Evolutionary conservation across 2,329 filamentous ascomycete species (phyloP), one percentile per base, ranked within the genome.

Genomic region (Coniochaeta sp.): DNA sequence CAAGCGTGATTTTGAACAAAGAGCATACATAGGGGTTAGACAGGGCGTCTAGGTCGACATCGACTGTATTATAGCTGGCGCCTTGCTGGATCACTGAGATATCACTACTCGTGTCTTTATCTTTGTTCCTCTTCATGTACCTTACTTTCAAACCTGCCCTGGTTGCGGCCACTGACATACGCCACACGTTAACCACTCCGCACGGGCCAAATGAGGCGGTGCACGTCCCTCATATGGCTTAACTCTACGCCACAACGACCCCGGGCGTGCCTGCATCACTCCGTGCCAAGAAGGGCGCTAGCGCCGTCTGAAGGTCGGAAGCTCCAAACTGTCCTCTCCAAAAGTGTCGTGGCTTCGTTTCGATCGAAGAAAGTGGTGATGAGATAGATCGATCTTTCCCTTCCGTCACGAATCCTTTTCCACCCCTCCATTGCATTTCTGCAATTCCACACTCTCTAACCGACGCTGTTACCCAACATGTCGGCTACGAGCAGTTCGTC

Each of bases 391-490:
- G 18, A n/a, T 14, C 10, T n/a, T 33, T 14, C 51, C 30, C 49
- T 16, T 48, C 49, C 32, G 48, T 48, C 42, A 42, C 24, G 46
- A 18, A 42, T 22, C 33, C 38, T 42, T 51, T 49, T 14, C 26
- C 30, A 9, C 30, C 30, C 30, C 30, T n/a, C 45, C 24, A 48
- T 48, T 48, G 45, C 24, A 28, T 48, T 38, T n/a, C n/a, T 22
- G 38, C 42, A 49, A 52, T 52, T 53, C 51, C 28, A 49, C 47
- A 35, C 47, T 49, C 47, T 49, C 47, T 49, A 10, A 35, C 28
- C 47, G 66, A 64, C n/a, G n/a, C n/a, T n/a, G n/a, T n/a, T n/a
- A n/a, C n/a, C 67, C 68, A 74, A 60, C 56, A 76, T 75, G 73
- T 68, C 71, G 71, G 67, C 64, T 60, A 54, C 52, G 20, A 26